phyloP scores from a whole-genome alignment of 2,329 filamentous ascomycete species.

The Fusarium avenaceum region DNA sequence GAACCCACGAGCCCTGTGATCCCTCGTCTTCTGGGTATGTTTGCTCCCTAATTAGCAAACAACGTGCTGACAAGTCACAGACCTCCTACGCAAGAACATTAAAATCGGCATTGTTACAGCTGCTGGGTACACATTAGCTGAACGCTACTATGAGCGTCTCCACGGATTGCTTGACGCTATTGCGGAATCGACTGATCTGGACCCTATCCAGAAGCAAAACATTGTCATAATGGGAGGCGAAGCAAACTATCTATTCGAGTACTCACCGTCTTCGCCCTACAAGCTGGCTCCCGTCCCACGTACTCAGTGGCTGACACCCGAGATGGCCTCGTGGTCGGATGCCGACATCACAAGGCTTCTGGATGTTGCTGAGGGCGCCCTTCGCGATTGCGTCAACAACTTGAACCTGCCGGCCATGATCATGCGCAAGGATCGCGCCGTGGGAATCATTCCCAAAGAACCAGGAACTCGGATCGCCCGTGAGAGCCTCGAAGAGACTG shows the following conservation, averaged over 20 bases:
- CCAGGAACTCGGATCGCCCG: slow-evolving; percentile 78
- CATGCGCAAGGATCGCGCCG: slow-evolving; percentile 88
- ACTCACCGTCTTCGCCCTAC: slow-evolving; percentile 72
- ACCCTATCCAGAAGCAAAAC: slow-evolving; percentile 77
- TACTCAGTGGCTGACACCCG: slow-evolving; percentile 78
- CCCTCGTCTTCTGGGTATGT: slow-evolving; percentile 65
- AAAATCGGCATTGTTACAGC: slow-evolving; percentile 96
- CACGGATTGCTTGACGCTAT: slow-evolving; percentile 89
- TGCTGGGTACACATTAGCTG: slow-evolving; percentile 90
- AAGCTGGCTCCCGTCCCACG: slow-evolving; percentile 77
- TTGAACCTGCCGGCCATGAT: slow-evolving; percentile 84
- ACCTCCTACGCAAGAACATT: slow-evolving; percentile 81
- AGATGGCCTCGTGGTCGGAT: slow-evolving; percentile 83
- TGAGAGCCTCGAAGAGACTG: slow-evolving; percentile 94
- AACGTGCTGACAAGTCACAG: slow-evolving; percentile 50
- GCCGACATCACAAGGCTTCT: slow-evolving; percentile 83
- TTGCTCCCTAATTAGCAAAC: background rate
- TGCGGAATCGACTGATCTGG: slow-evolving; percentile 68
- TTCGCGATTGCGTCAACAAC: slow-evolving; percentile 83
- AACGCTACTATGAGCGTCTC: slow-evolving; percentile 87
- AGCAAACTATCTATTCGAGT: slow-evolving; percentile 94
- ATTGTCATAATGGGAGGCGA: slow-evolving; percentile 96
- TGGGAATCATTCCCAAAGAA: slow-evolving; percentile 79
- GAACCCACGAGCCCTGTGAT: slow-evolving; percentile 84
- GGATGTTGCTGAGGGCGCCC: slow-evolving; percentile 86